Conservation (phyloP, 306 rosid species). For the Arachis stenosperma region DNA sequence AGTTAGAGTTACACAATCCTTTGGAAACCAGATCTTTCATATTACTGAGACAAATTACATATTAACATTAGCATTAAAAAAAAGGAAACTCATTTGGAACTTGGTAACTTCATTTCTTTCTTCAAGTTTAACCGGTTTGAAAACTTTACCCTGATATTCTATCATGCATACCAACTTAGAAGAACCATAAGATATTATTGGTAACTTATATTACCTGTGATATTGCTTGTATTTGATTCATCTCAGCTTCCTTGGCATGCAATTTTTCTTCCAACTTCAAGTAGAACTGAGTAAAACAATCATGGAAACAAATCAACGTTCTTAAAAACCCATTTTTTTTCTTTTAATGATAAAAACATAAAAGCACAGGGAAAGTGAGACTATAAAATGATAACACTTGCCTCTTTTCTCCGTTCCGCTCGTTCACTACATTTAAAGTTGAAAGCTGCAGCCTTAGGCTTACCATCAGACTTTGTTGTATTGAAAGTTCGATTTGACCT, state of each 20-base stretch:
- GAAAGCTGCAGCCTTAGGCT: constrained; percentile 52
- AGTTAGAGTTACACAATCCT: neutral
- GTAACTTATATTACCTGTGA: constrained; percentile 49
- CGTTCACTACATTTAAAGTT: constrained; percentile 56
- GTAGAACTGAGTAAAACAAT: constrained; percentile 51
- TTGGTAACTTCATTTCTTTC: neutral
- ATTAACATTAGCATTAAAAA: neutral
- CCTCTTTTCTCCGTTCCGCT: constrained; percentile 82
- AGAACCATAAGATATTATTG: constrained; percentile 12
- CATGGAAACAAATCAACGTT: constrained; percentile 33
- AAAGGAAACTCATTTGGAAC: neutral
- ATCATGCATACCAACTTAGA: constrained; percentile 1
- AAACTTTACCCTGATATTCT: constrained; percentile 3
- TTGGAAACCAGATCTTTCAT: neutral
- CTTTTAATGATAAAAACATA: too few species aligned
- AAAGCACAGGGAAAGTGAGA: constrained; percentile 6
- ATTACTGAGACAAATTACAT: neutral
- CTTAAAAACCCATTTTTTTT: constrained; percentile 20
- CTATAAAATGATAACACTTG: constrained; percentile 35
- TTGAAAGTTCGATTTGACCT: constrained; percentile 45
- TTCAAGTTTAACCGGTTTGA: constrained; percentile 12
- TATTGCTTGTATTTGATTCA: constrained; percentile 59
- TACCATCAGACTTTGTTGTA: constrained; percentile 47
- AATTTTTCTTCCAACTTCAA: constrained; percentile 60
- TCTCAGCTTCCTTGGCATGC: constrained; percentile 64